Base-by-base conservation (phyloP, 305 asterid species). In the Fraxinus albicans region DNA sequence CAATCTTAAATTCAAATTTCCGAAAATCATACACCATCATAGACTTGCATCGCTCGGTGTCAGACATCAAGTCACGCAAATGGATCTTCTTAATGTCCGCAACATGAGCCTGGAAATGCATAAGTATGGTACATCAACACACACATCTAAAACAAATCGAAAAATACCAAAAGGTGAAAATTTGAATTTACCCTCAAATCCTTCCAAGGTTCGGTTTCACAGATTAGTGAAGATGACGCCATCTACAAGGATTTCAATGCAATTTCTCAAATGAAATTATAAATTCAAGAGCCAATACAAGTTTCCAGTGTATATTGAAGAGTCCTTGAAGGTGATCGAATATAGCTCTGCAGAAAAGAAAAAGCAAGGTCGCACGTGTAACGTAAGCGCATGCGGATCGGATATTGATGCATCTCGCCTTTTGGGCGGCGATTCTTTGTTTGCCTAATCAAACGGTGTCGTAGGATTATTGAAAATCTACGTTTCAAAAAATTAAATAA, bases 1-100 rank as follows among this genome's bases (percentile, higher is more conserved):
- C 65, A 34, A 65, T 77, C 79, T 79, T 74, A 40, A 19, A 79
- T 7, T 73, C 40, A 69, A 72, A 77, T 82, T 70, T 25, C 58
- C 10, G 40, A 84, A 81, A 13, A 86, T 84, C 97, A 82, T 96
- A 94, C 99, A 86, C 77, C 89, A 88, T 92, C 98, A 97, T 94
- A 31, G 99, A 95, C 81, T 89, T 88, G 92, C 98, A 94, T 77
- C 99, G 93, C 42, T 90, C 89, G 4, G 85, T 19, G 79, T 95
- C 97, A 21, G 70, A 87, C 98, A 97, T 90, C 92, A 97, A 81
- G 40, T 94, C 94, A 25, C 99, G 97, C 84, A 97, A 86, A 90
- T 97, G 98, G 82, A 93, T 88, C 88, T 91, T 94, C 84, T 93
- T 89, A 75, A 97, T 94, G 79, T 93, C 95, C 65, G 88, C 94